These are phyloP conservation scores for Wallacemonas sp. DNA, from an alignment of 208 protist species.

Conservation along the genomic window DNA sequence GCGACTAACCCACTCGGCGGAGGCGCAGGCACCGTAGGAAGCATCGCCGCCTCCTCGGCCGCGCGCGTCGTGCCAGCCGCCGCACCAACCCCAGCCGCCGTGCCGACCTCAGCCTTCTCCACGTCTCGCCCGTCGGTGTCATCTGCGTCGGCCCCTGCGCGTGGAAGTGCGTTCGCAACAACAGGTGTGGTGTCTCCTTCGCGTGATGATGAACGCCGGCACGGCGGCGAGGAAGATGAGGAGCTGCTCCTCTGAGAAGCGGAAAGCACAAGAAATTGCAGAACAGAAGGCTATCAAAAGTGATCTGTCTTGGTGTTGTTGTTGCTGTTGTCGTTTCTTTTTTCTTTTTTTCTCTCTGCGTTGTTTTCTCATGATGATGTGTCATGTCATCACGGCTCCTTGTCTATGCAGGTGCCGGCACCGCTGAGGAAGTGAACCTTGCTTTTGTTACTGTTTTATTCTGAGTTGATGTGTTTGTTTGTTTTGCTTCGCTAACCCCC, in stretches of 20 bases:
- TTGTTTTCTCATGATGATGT: too few relatives aligned
- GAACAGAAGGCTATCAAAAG: too few relatives aligned
- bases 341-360: neutral
- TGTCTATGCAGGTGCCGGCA: too few relatives aligned
- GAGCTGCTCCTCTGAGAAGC: conserved; percentile 34
- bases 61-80: neutral
- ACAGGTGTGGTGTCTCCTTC: neutral
- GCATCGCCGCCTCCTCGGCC: neutral
- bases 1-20: conserved; percentile 16
- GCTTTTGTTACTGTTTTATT: too few relatives aligned
- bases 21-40: neutral
- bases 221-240: conserved; percentile 32
- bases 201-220: neutral
- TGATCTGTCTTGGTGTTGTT: neutral
- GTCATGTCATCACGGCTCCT: too few relatives aligned
- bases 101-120: neutral
- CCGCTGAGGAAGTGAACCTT: too few relatives aligned
- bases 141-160: too few relatives aligned
- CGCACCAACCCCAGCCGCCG: neutral
- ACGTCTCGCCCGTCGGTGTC: neutral
- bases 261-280: neutral
- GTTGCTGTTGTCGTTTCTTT: neutral
- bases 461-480: too few relatives aligned
- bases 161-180: too few relatives aligned
- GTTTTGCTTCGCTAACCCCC: too few relatives aligned